phyloP scores from a whole-genome alignment of 2,329 filamentous ascomycete genomes.

The Stachybotrys chlorohalonatus region DNA sequence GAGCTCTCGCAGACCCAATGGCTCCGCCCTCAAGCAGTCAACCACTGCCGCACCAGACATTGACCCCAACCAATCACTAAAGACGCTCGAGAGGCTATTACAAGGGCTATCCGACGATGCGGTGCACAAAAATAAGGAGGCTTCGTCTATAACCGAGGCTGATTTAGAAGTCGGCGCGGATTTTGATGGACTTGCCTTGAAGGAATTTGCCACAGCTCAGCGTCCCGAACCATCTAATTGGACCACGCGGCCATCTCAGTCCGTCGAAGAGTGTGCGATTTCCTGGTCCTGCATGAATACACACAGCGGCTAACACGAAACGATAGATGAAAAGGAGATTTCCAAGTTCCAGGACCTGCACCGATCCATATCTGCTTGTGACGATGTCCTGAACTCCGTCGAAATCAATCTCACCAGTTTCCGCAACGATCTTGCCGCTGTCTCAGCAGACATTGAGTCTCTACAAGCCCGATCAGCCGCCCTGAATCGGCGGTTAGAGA shows the following conservation, averaged over 20 bases:
- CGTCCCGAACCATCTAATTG: conserved; percentile 8
- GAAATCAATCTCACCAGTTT: conserved; percentile 89
- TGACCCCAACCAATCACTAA: conserved; percentile 48
- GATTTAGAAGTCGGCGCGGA: conserved; percentile 61
- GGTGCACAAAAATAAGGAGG: conserved; percentile 4
- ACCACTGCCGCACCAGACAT: conserved; percentile 41
- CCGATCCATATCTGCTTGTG: conserved; percentile 79
- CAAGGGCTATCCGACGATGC: conserved; percentile 13
- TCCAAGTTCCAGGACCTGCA: conserved; percentile 85
- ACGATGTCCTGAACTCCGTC: conserved; percentile 87
- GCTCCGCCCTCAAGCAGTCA: conserved; percentile 56
- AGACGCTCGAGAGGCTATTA: conserved; percentile 51
- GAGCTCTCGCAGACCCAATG: conserved; percentile 56
- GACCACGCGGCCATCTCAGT: conserved; percentile 43
- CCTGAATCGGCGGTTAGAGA: conserved; percentile 77
- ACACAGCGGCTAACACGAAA: neutral
- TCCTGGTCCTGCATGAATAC: neutral
- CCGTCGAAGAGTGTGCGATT: conserved; percentile 61
- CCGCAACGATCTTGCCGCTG: conserved; percentile 81
- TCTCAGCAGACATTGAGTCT: conserved; percentile 92
- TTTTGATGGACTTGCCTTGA: conserved; percentile 69
- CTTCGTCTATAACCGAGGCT: conserved; percentile 28
- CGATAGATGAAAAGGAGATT: conserved; percentile 66
- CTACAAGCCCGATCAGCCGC: conserved; percentile 78
- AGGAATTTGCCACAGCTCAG: conserved; percentile 51